A percentile compares a stretch with the other conserved stretches of the same genome.
Evolutionary conservation across 2,329 filamentous ascomycete genomes (phyloP).

Genomic region (Trichophyton schoenleinii): DNA sequence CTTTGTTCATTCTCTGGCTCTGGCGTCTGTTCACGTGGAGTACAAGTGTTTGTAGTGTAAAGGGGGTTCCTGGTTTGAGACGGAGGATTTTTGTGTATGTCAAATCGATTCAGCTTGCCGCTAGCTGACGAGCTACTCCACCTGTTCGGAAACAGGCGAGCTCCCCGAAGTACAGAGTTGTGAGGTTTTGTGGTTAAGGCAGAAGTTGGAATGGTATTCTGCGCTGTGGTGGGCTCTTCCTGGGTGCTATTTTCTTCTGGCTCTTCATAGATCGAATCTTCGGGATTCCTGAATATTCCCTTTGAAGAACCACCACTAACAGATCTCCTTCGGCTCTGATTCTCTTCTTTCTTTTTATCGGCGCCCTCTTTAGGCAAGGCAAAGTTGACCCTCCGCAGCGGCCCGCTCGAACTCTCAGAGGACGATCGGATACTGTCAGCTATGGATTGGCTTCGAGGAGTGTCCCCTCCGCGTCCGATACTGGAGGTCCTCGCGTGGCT

Average conservation of each 20-base stretch:
- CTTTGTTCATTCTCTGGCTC: constrained; percentile 27
- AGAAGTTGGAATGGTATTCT: constrained; percentile 24
- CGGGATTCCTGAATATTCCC: constrained; percentile 46
- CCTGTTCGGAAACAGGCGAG: constrained; percentile 32
- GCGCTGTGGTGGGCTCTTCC: constrained; percentile 18
- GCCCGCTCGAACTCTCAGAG: constrained; percentile 17
- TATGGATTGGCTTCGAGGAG: constrained; percentile 5
- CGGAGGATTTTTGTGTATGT: constrained; percentile 76
- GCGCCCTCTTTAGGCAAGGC: constrained; percentile 23
- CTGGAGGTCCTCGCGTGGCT: constrained; percentile 35
- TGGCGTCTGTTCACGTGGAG: constrained; percentile 15
- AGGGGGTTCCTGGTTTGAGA: constrained; percentile 68
- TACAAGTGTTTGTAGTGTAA: constrained; percentile 57
- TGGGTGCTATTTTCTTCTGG: constrained; percentile 42
- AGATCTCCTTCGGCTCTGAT: constrained; percentile 19
- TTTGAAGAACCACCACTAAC: constrained; percentile 31
- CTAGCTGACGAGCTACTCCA: constrained; percentile 33
- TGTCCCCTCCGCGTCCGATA: neutral
- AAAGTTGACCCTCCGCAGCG: constrained; percentile 31
- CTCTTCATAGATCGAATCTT: constrained; percentile 71
- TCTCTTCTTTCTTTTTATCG: constrained; percentile 11
- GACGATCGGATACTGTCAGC: constrained; percentile 6
- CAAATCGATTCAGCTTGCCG: constrained; percentile 43
- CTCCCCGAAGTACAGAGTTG: constrained; percentile 45
- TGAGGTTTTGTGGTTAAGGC: constrained; percentile 48